Base-by-base conservation (phyloP, 129 eudicot species). In the Chrysanthemum makinoi region DNA sequence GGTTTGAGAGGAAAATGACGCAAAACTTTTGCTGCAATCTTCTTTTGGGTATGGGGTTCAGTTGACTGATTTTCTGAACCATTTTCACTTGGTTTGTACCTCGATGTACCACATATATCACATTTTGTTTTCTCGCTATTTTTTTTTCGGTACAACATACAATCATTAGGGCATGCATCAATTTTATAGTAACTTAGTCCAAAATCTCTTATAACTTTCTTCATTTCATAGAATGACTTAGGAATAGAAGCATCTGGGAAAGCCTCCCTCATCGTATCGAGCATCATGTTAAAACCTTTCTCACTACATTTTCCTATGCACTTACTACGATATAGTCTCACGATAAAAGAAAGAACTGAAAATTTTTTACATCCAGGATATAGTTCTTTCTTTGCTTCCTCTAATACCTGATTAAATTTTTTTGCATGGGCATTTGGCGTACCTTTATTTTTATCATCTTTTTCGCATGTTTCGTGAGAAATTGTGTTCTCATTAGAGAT, bases 301-400 rank as follows among this genome's bases (percentile, higher is more conserved):
- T 62, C 66, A 9, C 5, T 62, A 30, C 66, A 28, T 28, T 61
- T 62, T 14, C 47, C 22, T 3, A 62, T 62, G 22, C 66, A 62
- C 47, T 62, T 62, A 62, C 66, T 15, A 62, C 8, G 66, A 14
- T n/a, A 62, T 15, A 62, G 44, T 33, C 22, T 62, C 20, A 62
- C 22, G 47, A 78, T 20, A 69, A 69, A 63, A 11, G 73, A 70
- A 52, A 71, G 44, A 26, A 62, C 46, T 2, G 62, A 33, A 22
- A 78, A 70, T 2, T 7, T 70, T 63, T 53, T 12, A 75, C 73
- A 75, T 13, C 81, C 66, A 3, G 59, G 77, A 70, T 77, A 70
- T 62, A 77, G 69, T 54, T 70, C 72, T 77, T 77, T 62, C 15
- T 65, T 68, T 16, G 62, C 73, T 44, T 72, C 73, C 47, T 61